Evolutionary conservation across 306 rosid species (phyloP).

Genomic region (Argentina anserina): DNA sequence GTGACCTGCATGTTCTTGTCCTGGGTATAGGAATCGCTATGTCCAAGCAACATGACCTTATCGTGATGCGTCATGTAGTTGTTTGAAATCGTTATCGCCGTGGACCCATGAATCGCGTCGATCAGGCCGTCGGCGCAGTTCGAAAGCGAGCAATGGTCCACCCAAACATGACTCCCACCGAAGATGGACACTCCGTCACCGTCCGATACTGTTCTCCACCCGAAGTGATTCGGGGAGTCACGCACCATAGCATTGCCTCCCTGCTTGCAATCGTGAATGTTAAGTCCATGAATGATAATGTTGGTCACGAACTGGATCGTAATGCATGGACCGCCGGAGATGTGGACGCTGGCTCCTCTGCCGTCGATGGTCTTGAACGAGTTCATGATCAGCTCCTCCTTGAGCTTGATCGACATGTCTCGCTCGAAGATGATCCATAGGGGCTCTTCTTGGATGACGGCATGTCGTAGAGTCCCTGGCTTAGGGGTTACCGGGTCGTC

Average conservation of each 20-base stretch:
- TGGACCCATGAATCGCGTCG: constrained; percentile 89
- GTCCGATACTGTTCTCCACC: constrained; percentile 88
- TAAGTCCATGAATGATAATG: constrained; percentile 71
- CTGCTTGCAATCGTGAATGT: constrained; percentile 81
- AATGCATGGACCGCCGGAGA: constrained; percentile 95
- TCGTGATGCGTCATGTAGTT: constrained; percentile 97
- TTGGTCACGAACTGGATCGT: constrained; percentile 83
- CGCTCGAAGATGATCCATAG: constrained; percentile 84
- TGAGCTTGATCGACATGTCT: constrained; percentile 80
- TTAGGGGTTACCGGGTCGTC: constrained; percentile 61
- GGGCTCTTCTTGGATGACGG: constrained; percentile 87
- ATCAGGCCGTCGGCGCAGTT: constrained; percentile 76
- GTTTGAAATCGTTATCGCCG: constrained; percentile 82
- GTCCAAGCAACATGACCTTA: constrained; percentile 91
- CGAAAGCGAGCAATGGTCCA: constrained; percentile 84
- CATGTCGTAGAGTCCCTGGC: constrained; percentile 88
- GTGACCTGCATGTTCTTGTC: constrained; percentile 96
- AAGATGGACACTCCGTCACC: constrained; percentile 96
- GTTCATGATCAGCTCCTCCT: constrained; percentile 91
- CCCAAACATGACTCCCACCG: constrained; percentile 94
- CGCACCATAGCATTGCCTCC: constrained; percentile 93
- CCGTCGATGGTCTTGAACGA: constrained; percentile 94
- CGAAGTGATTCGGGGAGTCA: constrained; percentile 71
- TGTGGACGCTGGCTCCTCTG: constrained; percentile 88
- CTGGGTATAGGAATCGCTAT: constrained; percentile 72